Conservation (phyloP, 2,329 filamentous ascomycete species). For the Fulvia fulva region DNA sequence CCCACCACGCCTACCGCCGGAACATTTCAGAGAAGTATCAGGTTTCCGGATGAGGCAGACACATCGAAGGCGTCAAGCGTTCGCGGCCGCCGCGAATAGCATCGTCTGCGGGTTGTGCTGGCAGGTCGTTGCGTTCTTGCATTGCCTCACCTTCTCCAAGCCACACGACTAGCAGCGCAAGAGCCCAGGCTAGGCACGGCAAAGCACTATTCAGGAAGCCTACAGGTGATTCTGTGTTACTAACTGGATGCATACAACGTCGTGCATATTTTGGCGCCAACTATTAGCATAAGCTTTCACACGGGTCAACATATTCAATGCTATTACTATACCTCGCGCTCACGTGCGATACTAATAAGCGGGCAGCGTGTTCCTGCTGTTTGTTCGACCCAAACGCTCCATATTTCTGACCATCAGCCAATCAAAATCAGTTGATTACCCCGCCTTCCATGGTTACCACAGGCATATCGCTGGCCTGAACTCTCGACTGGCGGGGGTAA, state of each 20-base stretch:
- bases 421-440: neutral
- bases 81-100: neutral
- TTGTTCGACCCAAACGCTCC: neutral
- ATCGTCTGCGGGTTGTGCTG: neutral
- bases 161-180: neutral
- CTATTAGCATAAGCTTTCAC: too few relatives aligned
- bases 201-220: neutral
- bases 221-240: neutral
- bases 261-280: too few relatives aligned
- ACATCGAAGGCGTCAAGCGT: neutral
- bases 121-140: neutral
- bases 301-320: too few relatives aligned
- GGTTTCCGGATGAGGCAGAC: conserved; percentile 28
- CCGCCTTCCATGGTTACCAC: neutral
- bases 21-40: conserved; percentile 29
- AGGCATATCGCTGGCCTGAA: conserved; percentile 1
- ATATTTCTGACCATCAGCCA: neutral
- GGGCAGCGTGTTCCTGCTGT: too few relatives aligned
- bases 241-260: too few relatives aligned
- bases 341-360: too few relatives aligned
- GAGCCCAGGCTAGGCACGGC: neutral
- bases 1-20: conserved; percentile 5
- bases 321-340: too few relatives aligned
- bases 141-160: neutral
- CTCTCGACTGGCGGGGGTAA: conserved; percentile 4